A percentile compares a stretch with the other conserved stretches of the same genome.
These are phyloP conservation scores for Paraleonurus japonicus DNA, from an alignment of 257 asterid species.

Conservation along the genomic window DNA sequence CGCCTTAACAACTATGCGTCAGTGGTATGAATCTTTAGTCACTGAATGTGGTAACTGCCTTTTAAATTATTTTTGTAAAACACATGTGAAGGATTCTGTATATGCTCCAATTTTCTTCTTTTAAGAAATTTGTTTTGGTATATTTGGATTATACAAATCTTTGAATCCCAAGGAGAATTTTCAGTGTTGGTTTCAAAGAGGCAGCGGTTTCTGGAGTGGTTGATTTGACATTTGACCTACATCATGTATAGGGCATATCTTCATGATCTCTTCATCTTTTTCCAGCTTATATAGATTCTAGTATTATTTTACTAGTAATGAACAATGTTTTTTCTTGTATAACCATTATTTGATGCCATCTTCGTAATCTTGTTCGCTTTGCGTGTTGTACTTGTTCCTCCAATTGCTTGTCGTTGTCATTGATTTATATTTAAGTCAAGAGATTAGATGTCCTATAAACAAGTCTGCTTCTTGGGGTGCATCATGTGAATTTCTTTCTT, in stretches of 20 bases:
- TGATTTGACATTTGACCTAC: background rate
- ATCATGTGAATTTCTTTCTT: too few relatives aligned
- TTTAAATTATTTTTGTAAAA: background rate
- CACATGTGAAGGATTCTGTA: background rate
- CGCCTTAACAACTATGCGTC: too few relatives aligned
- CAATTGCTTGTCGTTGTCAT: conserved; percentile 2
- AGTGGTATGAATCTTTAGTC: background rate
- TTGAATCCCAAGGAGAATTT: background rate
- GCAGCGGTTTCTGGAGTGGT: conserved; percentile 4
- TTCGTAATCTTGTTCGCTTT: background rate
- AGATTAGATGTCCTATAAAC: conserved; percentile 11
- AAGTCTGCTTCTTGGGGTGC: conserved; percentile 19
- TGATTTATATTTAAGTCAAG: conserved; percentile 2
- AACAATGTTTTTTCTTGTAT: background rate
- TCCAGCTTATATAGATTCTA: background rate
- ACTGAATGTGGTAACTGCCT: conserved; percentile 2
- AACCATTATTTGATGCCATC: background rate
- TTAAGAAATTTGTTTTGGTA: background rate
- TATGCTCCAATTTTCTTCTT: background rate
- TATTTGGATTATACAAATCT: background rate
- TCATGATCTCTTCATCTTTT: background rate
- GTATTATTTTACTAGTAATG: background rate
- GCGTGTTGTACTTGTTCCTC: conserved; percentile 1
- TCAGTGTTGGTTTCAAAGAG: background rate
- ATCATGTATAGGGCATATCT: background rate